Conservation (phyloP, 495 filamentous ascomycete species). For the Podospora bellae-mahoneyi region DNA sequence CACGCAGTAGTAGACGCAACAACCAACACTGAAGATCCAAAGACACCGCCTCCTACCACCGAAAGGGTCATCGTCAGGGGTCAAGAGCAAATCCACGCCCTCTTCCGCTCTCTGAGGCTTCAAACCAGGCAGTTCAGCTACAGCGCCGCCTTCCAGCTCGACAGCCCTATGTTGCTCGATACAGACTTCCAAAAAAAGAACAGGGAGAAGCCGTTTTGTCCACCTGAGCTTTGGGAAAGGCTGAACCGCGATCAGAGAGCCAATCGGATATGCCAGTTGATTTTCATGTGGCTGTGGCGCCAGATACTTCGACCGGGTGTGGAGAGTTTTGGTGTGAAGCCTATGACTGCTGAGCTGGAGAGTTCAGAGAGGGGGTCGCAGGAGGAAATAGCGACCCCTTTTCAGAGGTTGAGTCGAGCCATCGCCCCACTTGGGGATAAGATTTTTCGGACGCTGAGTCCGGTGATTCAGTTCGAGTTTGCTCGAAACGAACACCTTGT, state of each 20-base stretch:
- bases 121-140: neutral
- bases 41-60: neutral
- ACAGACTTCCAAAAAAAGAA: neutral
- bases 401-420: neutral
- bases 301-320: neutral
- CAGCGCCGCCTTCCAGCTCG: neutral
- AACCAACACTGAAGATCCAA: no score
- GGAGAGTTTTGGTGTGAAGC: neutral
- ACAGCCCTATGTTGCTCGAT: neutral
- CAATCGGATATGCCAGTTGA: neutral
- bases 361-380: no score
- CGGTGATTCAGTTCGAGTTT: neutral
- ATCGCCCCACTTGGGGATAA: neutral
- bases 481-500: neutral
- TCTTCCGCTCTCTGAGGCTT: neutral
- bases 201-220: neutral
- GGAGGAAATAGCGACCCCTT: neutral
- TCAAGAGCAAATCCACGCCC: neutral
- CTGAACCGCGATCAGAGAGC: neutral
- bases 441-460: neutral
- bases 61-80: neutral
- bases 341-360: neutral
- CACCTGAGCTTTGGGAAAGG: neutral
- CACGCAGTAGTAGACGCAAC: no score
- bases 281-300: neutral